A percentile compares a stretch with the other conserved stretches of the same genome.
phyloP scores from a whole-genome alignment of 441 rosid genomes.

The Kokia cookei region DNA sequence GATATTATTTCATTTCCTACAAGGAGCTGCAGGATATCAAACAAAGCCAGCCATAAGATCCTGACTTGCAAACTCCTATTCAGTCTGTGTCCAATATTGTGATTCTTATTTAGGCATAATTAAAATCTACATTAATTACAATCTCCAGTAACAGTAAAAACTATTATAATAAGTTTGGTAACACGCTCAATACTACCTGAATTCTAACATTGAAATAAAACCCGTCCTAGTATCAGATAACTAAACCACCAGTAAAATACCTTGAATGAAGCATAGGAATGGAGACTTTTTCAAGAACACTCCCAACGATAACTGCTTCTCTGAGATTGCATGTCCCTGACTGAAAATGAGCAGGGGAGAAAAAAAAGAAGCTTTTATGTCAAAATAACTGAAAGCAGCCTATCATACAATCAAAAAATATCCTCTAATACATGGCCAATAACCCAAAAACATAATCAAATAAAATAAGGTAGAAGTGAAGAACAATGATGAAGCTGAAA shows the following conservation, averaged over 20 bases:
- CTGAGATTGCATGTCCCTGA: slow-evolving; percentile 87
- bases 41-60: not conserved
- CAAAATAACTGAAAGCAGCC: not conserved
- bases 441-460: not conserved
- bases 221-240: not conserved
- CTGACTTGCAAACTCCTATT: not conserved
- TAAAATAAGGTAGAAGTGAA: not conserved
- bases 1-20: not conserved
- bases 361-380: not conserved
- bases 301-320: slow-evolving; percentile 94
- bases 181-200: not conserved
- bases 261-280: slow-evolving; percentile 83
- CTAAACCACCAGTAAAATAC: slow-evolving; percentile 18
- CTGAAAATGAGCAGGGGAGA: slow-evolving; percentile 30
- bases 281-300: slow-evolving; percentile 70
- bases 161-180: not conserved
- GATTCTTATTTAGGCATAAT: not conserved
- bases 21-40: not conserved
- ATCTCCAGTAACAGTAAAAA: not conserved
- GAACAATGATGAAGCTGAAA: not conserved
- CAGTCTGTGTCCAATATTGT: not conserved
- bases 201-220: not conserved
- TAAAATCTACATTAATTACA: not conserved
- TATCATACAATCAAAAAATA: not conserved
- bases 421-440: not conserved